Percentiles rank a stretch among this genome's conserved stretches.
phyloP scores from a whole-genome alignment of 768 basidiomycete species.

The Serendipita sp. region DNA sequence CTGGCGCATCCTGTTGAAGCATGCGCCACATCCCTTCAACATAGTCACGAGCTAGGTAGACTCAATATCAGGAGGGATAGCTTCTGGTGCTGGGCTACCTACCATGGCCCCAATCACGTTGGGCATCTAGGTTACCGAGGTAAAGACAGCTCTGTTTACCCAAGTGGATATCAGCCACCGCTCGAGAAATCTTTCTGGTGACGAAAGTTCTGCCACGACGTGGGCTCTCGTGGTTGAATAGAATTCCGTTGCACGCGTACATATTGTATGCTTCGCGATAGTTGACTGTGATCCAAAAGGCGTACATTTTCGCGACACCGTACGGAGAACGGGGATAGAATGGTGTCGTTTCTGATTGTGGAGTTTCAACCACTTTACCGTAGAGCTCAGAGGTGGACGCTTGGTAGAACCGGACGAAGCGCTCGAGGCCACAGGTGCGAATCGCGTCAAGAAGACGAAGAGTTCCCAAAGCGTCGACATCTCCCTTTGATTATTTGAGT shows the following conservation, averaged over 20 bases:
- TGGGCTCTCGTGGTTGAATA: slow-evolving; percentile 98
- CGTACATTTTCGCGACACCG: slow-evolving; percentile 88
- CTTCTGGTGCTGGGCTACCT: slow-evolving; percentile 14
- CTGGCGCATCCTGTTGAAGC: slow-evolving; percentile 67
- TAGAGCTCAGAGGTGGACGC: slow-evolving; percentile 95
- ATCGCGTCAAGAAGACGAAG: slow-evolving; percentile 91
- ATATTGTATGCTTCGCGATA: slow-evolving; percentile 93
- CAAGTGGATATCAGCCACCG: slow-evolving; percentile 78
- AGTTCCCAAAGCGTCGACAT: slow-evolving; percentile 90
- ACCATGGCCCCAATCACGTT: slow-evolving; percentile 98
- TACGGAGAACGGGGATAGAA: slow-evolving; percentile 98
- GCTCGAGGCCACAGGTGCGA: slow-evolving; percentile 85
- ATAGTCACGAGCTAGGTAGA: slow-evolving; percentile 54
- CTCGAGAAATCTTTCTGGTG: slow-evolving; percentile 84
- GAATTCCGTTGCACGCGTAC: slow-evolving; percentile 91
- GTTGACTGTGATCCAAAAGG: slow-evolving; percentile 81
- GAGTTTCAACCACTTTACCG: slow-evolving; percentile 90
- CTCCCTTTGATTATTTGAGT: slow-evolving; percentile 31
- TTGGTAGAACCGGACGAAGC: slow-evolving; percentile 90
- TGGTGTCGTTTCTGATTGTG: slow-evolving; percentile 88
- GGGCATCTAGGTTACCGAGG: slow-evolving; percentile 85
- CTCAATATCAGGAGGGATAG: neutral
- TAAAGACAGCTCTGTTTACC: slow-evolving; percentile 85
- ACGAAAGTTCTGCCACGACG: slow-evolving; percentile 90
- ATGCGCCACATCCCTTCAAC: slow-evolving; percentile 98